phyloP scores from a whole-genome alignment of 1,284 basidiomycete genomes.

The Moesziomyces antarcticus region DNA sequence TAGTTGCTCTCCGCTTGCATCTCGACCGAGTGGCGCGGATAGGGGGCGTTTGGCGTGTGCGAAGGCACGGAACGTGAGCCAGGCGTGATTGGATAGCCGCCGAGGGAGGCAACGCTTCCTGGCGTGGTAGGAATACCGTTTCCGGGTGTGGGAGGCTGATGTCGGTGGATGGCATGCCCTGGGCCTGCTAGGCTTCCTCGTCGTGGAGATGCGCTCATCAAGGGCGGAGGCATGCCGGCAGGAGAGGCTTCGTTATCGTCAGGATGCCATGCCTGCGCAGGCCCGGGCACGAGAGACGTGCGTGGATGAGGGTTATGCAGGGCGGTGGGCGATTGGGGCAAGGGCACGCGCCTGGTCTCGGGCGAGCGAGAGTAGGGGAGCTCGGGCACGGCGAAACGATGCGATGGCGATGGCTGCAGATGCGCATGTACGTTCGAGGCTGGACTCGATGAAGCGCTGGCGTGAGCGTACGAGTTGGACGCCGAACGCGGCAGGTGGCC shows the following conservation, averaged over 20 bases:
- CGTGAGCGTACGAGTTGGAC: slow-evolving; percentile 21
- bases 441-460: slow-evolving; percentile 43
- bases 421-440: slow-evolving; percentile 18
- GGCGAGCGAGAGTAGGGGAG: slow-evolving; percentile 38
- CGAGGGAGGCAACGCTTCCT: slow-evolving; percentile 16
- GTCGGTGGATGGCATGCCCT: slow-evolving; percentile 5
- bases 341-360: slow-evolving; percentile 24
- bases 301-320: slow-evolving; percentile 11
- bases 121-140: slow-evolving; percentile 30
- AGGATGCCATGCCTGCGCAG: slow-evolving; percentile 9
- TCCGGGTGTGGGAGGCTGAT: slow-evolving; percentile 17
- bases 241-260: slow-evolving; percentile 18
- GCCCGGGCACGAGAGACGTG: background rate
- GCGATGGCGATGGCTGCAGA: slow-evolving; percentile 47
- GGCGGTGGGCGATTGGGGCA: slow-evolving; percentile 34
- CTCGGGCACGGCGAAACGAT: slow-evolving; percentile 45
- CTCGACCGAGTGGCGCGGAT: slow-evolving; percentile 10
- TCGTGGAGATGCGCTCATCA: slow-evolving; percentile 23
- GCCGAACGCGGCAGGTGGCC: slow-evolving; percentile 22
- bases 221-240: slow-evolving; percentile 35
- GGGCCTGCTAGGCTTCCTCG: slow-evolving; percentile 18
- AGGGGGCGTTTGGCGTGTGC: slow-evolving; percentile 14
- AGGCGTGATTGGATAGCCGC: slow-evolving; percentile 33
- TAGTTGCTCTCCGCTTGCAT: slow-evolving; percentile 35
- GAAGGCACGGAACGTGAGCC: slow-evolving; percentile 34